Conservation (phyloP, 495 filamentous ascomycete species). For the Daldinia bambusicola region DNA sequence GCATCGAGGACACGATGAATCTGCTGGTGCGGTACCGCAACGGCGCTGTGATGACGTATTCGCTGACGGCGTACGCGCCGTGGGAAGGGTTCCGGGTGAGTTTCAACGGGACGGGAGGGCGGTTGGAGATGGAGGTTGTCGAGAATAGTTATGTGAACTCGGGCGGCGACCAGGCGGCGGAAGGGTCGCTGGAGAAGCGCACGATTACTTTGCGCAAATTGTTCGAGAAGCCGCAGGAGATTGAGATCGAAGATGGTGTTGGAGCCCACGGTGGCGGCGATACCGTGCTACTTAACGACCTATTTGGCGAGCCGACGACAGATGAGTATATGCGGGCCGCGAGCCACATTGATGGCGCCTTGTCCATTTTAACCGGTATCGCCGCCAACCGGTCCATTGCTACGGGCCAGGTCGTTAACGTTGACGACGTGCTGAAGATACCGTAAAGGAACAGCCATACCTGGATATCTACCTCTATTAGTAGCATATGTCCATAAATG, state of each 20-base stretch:
- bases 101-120: conserved; percentile 59
- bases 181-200: conserved; percentile 55
- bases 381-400: conserved; percentile 66
- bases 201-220: conserved; percentile 53
- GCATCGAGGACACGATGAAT: conserved; percentile 70
- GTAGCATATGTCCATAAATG: conserved; percentile 4
- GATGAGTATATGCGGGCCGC: conserved; percentile 58
- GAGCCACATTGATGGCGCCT: conserved; percentile 64
- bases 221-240: conserved; percentile 58
- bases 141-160: conserved; percentile 63
- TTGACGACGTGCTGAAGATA: conserved; percentile 56
- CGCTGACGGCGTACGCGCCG: conserved; percentile 59
- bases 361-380: conserved; percentile 67
- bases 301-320: conserved; percentile 55
- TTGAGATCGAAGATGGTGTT: conserved; percentile 52
- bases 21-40: conserved; percentile 65
- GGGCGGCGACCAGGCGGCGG: conserved; percentile 57
- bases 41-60: conserved; percentile 62
- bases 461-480: neutral
- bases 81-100: conserved; percentile 61
- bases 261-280: conserved; percentile 61
- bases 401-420: conserved; percentile 61
- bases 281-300: conserved; percentile 56
- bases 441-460: conserved; percentile 23
- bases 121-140: conserved; percentile 60